phyloP scores from a whole-genome alignment of 768 basidiomycete genomes.

The Termitomyces sp. region DNA sequence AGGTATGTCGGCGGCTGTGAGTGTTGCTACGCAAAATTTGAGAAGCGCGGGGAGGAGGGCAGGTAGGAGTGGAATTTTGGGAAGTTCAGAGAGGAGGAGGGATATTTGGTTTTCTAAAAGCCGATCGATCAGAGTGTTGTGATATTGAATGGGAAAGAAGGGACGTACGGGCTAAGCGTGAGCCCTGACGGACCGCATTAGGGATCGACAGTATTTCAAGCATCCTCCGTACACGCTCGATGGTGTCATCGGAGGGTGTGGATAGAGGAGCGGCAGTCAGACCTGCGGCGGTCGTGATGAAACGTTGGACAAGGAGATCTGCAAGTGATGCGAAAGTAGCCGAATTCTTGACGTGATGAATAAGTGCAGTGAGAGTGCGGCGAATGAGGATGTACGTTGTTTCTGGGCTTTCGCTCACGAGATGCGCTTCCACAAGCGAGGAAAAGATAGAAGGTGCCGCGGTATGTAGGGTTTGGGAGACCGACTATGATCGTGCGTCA shows the following conservation, averaged over 20 bases:
- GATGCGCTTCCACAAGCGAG: conserved; percentile 54
- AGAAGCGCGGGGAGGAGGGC: conserved; percentile 30
- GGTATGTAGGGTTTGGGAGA: conserved; percentile 80
- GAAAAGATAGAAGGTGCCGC: conserved; percentile 59
- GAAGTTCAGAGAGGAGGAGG: conserved; percentile 28
- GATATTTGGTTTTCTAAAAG: conserved; percentile 32
- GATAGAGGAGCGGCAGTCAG: conserved; percentile 13
- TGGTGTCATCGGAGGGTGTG: conserved; percentile 5
- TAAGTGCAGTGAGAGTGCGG: conserved; percentile 72
- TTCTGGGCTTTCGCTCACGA: conserved; percentile 35
- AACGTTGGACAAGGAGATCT: conserved; percentile 46
- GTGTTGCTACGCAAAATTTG: conserved; percentile 35
- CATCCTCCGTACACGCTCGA: conserved; percentile 45
- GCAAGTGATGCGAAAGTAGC: conserved; percentile 60
- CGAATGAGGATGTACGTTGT: conserved; percentile 56
- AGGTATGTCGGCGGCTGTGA: conserved; percentile 41
- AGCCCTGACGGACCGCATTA: conserved; percentile 67
- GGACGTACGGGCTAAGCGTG: conserved; percentile 57
- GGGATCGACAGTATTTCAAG: conserved; percentile 56
- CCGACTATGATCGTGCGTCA: conserved; percentile 46
- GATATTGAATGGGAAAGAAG: not conserved
- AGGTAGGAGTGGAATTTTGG: conserved; percentile 24
- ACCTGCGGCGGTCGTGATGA: conserved; percentile 23
- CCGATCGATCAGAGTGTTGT: not conserved
- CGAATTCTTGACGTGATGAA: conserved; percentile 76